Percentiles rank a stretch among this genome's conserved stretches.
Evolutionary conservation across 2,329 filamentous ascomycete species (phyloP).

Genomic region (Botrytis deweyae): DNA sequence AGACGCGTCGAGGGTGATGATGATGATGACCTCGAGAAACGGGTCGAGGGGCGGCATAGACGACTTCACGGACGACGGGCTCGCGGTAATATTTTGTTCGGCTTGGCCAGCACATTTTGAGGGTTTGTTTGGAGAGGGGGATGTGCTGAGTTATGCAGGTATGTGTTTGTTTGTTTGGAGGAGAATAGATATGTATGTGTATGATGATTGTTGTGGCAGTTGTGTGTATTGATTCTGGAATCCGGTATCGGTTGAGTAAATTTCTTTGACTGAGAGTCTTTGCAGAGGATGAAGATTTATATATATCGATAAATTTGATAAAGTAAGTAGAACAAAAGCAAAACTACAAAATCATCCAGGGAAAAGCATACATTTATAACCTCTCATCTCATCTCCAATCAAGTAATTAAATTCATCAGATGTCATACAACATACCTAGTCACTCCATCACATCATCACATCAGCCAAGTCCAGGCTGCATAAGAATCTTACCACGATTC

Average conservation of each 20-base stretch:
- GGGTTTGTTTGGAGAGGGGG: background rate
- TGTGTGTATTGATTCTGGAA: background rate
- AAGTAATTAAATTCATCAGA: background rate
- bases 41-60: slow-evolving; percentile 7
- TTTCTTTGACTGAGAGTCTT: background rate
- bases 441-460: background rate
- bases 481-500: background rate
- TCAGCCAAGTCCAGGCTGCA: slow-evolving; percentile 11
- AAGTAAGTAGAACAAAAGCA: background rate
- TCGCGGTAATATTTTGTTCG: slow-evolving; percentile 13
- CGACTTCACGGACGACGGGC: slow-evolving; percentile 7
- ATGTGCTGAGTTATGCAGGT: background rate
- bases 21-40: slow-evolving; percentile 5
- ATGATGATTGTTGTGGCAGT: background rate
- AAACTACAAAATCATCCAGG: background rate
- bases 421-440: background rate
- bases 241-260: background rate
- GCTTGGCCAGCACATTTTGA: slow-evolving; percentile 13
- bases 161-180: background rate
- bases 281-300: background rate
- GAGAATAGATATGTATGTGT: background rate
- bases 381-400: background rate
- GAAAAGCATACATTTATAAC: slow-evolving; percentile 2
- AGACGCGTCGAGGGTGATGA: slow-evolving; percentile 6
- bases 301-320: background rate